Base-by-base conservation (phyloP, 83 land plant species). In the Thuja plicata region DNA sequence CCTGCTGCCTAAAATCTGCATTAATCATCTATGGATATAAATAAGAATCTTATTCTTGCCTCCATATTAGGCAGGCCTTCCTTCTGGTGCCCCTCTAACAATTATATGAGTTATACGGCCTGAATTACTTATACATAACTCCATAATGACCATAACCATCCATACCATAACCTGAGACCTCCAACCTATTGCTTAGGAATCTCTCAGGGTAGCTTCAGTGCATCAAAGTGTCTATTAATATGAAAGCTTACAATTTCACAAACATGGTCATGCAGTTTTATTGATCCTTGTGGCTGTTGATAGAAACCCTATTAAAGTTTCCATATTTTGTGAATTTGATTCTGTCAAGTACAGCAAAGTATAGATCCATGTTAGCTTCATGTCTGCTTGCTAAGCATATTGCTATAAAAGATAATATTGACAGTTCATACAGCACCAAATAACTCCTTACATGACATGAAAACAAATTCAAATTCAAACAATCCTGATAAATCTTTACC, bases 31-130 rank as follows among this genome's bases (percentile, higher is more conserved):
- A 73, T 24, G 77, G 37, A 77, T 76, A 3, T 77, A 34, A 77
- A 77, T 77, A 37, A 73, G 66, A 60, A 60, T 9, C 77, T 73
- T 70, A 70, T 74, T 74, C 79, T 74, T 30, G 79, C 79, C 35
- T 37, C 80, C 37, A 35, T 77, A 35, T 77, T 34, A 77, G 80
- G 40, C 34, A 77, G 80, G 13, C 43, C 80, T 10, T 34, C 40
- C 40, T 27, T n/a, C 34, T 77, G 80, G 35, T 74, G 13, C 79
- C 34, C 34, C 79, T 74, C 12, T 34, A 32, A 37, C 74, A 70
- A 21, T 70, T 8, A 60, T 60, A 60, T 60, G 66, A 60, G 77
- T n/a, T 32, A 2, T 9, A 73, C 9, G 77, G 13, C 77, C 35
- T 30, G 13, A 73, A n/a, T n/a, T 32, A 73, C 32, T 32, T 6